Percentiles rank a stretch among this genome's conserved stretches.
Evolutionary conservation across 208 protist species (phyloP).

Genomic region (Crithidia bombi): DNA sequence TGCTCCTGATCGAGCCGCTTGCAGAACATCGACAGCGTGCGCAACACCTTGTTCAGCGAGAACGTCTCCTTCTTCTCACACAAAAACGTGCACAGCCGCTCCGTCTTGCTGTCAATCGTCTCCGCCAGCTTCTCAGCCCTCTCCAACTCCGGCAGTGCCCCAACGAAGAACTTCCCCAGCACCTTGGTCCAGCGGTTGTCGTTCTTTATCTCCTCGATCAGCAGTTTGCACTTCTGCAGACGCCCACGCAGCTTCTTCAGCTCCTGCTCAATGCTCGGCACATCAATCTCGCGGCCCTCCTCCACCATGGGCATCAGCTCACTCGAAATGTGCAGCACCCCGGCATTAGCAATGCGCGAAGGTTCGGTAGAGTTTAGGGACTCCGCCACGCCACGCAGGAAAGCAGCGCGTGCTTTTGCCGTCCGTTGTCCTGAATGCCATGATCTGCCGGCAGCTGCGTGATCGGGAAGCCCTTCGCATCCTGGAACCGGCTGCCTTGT

Average conservation of each 20-base stretch:
- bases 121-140: slow-evolving; percentile 50
- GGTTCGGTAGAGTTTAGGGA: slow-evolving; percentile 24
- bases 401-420: slow-evolving; percentile 66
- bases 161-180: slow-evolving; percentile 69
- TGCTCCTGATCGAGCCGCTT: slow-evolving; percentile 64
- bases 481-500: slow-evolving; percentile 72
- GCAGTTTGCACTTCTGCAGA: slow-evolving; percentile 50
- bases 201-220: slow-evolving; percentile 54
- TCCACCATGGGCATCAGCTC: slow-evolving; percentile 70
- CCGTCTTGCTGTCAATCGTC: slow-evolving; percentile 48
- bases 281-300: slow-evolving; percentile 54
- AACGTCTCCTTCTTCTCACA: slow-evolving; percentile 59
- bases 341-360: slow-evolving; percentile 34
- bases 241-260: slow-evolving; percentile 44
- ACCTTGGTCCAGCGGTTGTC: slow-evolving; percentile 62
- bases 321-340: slow-evolving; percentile 43
- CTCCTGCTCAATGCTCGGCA: slow-evolving; percentile 59
- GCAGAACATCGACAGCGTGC: slow-evolving; percentile 58
- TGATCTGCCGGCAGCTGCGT: slow-evolving; percentile 71
- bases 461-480: slow-evolving; percentile 77
- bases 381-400: slow-evolving; percentile 56
- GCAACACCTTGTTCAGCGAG: slow-evolving; percentile 61
- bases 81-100: slow-evolving; percentile 54
- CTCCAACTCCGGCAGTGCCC: slow-evolving; percentile 49
- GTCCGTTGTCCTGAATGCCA: slow-evolving; percentile 72